Base-by-base conservation (phyloP, 2,329 filamentous ascomycete species). In the Pseudohalonectria lignicola region DNA sequence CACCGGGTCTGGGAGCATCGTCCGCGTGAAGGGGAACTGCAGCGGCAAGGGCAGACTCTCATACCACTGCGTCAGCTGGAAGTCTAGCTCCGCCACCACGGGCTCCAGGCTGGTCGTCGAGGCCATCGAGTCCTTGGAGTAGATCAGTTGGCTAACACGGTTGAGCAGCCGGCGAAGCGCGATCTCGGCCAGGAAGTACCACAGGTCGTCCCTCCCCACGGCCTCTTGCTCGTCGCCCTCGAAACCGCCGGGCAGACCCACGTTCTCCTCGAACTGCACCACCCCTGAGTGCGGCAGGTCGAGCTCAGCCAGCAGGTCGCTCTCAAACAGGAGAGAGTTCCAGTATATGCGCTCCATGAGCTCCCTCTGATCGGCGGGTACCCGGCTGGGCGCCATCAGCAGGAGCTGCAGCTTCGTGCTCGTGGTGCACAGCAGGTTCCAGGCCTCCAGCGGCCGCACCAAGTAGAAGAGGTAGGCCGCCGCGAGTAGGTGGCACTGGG, bases 131-230 rank as follows among this genome's bases (percentile, higher is more conserved):
- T 81, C 76, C 50, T 83, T 82, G 34, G 80, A 81, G 55, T 87
- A 87, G 45, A 87, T 82, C 49, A 86, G 74, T 53, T 86, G 81
- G 61, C 79, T 86, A 49, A 86, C 82, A 41, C 82, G 71, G 54
- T 87, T 87, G 47, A 90, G 69, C 4, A 92, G 71, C 40, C 85
- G 69, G 33, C 84, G 74, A 11, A 92, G 64, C 4, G 83, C 84
- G 44, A 92, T 88, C 51, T 90, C 84, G 28, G 85, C 84, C 21
- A 90, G 63, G 49, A 90, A 90, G 52, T 92, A 92, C 83, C 85
- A 90, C 12, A 90, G 64, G 42, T 90, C 83, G 49, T 90, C 85
- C 35, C 76, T 73, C 11, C 81, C 82, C 7, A 77, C 74, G 6
- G 72, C 64, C 45, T 74, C 71, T 7, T 67, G 64, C 45, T 79